phyloP scores from a whole-genome alignment of 2,329 filamentous ascomycete species.

The Cladosporium sp. region DNA sequence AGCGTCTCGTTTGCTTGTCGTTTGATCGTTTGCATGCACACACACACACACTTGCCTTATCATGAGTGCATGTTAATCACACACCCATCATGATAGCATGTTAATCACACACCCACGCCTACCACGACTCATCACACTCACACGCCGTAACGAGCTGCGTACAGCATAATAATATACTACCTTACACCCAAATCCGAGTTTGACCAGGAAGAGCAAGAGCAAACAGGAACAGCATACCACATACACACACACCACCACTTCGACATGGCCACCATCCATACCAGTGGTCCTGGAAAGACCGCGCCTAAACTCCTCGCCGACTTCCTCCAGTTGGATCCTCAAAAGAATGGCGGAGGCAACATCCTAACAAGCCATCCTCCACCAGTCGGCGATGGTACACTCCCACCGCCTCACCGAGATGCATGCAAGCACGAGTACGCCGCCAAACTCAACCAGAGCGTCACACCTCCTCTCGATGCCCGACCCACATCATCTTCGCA shows the following conservation, averaged over 20 bases:
- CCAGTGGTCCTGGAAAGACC: conserved; percentile 40
- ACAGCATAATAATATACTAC: too few relatives aligned
- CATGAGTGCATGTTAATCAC: too few relatives aligned
- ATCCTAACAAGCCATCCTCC: conserved; percentile 56
- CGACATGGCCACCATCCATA: conserved; percentile 6
- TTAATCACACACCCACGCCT: too few relatives aligned
- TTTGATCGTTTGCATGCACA: too few relatives aligned
- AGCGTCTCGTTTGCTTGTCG: too few relatives aligned
- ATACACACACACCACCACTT: neutral
- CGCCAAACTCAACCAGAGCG: conserved; percentile 52
- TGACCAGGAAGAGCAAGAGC: too few relatives aligned
- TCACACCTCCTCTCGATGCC: conserved; percentile 40
- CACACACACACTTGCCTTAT: too few relatives aligned
- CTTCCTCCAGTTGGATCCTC: conserved; percentile 48
- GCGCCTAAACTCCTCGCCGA: conserved; percentile 49
- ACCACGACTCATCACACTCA: too few relatives aligned
- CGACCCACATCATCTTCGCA: conserved; percentile 35
- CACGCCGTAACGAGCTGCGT: too few relatives aligned
- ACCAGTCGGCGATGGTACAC: conserved; percentile 39
- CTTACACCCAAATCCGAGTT: too few relatives aligned
- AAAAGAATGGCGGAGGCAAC: conserved; percentile 34
- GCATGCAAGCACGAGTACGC: conserved; percentile 58
- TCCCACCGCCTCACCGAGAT: conserved; percentile 31
- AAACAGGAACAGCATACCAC: too few relatives aligned
- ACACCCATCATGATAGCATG: too few relatives aligned